Conservation (phyloP, 345 rosid genomes). For the Turritis glabra region DNA sequence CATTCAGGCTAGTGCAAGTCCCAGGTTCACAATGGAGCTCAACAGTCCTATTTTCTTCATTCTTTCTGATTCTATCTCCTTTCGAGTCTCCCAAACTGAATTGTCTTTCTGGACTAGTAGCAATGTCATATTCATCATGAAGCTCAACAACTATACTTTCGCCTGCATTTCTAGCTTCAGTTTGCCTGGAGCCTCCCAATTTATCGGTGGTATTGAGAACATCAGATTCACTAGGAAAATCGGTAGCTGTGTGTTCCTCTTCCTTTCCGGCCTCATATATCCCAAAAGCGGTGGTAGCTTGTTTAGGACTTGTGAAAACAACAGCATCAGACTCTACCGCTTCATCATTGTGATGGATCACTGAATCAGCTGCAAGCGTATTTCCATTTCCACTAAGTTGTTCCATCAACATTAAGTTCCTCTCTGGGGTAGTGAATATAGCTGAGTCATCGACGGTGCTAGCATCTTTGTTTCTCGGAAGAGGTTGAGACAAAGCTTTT, state of each 20-base stretch:
- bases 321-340: background rate
- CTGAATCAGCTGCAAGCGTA: background rate
- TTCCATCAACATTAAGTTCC: conserved; percentile 19
- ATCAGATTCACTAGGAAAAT: background rate
- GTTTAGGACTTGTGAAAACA: conserved; percentile 14
- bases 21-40: conserved; percentile 16
- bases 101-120: background rate
- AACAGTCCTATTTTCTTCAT: conserved; percentile 4
- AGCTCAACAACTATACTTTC: background rate
- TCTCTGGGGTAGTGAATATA: conserved; percentile 22
- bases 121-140: conserved; percentile 9
- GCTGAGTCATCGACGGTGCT: background rate
- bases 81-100: background rate
- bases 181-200: too few species aligned
- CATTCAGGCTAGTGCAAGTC: background rate
- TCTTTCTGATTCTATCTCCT: background rate
- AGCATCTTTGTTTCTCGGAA: background rate
- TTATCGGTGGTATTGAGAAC: background rate
- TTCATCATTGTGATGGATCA: conserved; percentile 10
- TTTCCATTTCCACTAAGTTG: background rate
- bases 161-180: too few species aligned
- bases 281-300: background rate
- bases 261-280: conserved; percentile 6
- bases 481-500: conserved; percentile 4
- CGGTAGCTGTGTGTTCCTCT: background rate